phyloP scores from a whole-genome alignment of 306 rosid species.

The Vachellia collinsii region DNA sequence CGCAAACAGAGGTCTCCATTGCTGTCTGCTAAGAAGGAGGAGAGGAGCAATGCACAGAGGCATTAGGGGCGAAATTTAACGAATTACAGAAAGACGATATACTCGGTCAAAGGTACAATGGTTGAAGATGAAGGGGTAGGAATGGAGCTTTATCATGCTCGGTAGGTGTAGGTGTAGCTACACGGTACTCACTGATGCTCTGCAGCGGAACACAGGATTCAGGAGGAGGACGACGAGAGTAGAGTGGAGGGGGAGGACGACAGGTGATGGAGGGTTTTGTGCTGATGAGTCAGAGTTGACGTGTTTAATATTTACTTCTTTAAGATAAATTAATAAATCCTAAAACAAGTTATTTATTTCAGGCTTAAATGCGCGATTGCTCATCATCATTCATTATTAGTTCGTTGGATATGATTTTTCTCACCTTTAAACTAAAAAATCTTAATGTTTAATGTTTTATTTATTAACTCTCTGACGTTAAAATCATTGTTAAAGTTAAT shows the following conservation, averaged over 20 bases:
- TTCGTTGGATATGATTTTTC: too few species aligned
- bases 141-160: not conserved
- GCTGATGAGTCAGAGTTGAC: slow-evolving; percentile 1
- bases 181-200: not conserved
- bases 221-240: not conserved
- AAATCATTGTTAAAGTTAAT: too few species aligned
- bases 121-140: not conserved
- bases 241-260: not conserved
- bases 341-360: not conserved
- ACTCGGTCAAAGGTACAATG: not conserved
- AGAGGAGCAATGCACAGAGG: not conserved
- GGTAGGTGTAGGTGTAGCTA: not conserved
- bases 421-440: too few species aligned
- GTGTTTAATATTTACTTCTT: not conserved
- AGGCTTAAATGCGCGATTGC: too few species aligned
- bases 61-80: not conserved
- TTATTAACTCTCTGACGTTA: too few species aligned
- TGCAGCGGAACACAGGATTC: not conserved
- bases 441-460: too few species aligned
- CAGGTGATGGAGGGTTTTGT: not conserved
- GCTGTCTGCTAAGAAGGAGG: not conserved
- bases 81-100: not conserved
- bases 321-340: not conserved
- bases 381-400: too few species aligned
- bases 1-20: not conserved